Evolutionary conservation across 176 grass and related monocot species (phyloP).

Genomic region (Sorghum bicolor): DNA sequence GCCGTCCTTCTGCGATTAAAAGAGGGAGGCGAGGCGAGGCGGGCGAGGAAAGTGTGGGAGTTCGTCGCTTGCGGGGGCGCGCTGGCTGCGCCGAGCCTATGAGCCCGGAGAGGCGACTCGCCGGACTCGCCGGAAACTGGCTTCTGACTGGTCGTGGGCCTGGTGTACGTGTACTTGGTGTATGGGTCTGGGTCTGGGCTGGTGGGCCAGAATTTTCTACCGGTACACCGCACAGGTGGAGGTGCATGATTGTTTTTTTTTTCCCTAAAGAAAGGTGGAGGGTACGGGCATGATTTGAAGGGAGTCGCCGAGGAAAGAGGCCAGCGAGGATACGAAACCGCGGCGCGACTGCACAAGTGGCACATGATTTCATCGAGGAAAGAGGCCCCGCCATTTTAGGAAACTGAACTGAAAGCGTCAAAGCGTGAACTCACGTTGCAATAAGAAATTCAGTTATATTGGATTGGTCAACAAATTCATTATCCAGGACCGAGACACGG

Average conservation of each 20-base stretch:
- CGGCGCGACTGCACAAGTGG: neutral
- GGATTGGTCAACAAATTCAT: neutral
- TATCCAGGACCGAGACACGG: neutral
- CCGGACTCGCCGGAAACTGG: neutral
- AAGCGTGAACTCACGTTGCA: neutral
- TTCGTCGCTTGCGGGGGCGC: neutral
- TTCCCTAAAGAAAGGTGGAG: too few species aligned
- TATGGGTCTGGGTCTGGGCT: neutral
- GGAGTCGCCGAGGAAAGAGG: neutral
- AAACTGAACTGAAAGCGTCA: neutral
- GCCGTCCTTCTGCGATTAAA: constrained; percentile 4
- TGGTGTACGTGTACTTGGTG: neutral
- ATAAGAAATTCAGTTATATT: neutral
- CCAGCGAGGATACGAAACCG: neutral
- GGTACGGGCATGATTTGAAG: constrained; percentile 1
- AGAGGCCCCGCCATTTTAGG: neutral
- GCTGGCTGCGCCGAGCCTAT: constrained; percentile 2
- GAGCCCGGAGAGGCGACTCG: neutral
- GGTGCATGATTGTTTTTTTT: neutral
- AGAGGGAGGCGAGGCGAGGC: neutral
- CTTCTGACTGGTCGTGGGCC: neutral
- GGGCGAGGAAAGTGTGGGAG: neutral
- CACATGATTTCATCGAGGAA: neutral
- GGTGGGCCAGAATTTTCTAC: neutral
- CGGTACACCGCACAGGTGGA: neutral